These are phyloP conservation scores for Fusarium robinianum DNA, from an alignment of 2,329 filamentous ascomycete genomes.

Conservation along the genomic window DNA sequence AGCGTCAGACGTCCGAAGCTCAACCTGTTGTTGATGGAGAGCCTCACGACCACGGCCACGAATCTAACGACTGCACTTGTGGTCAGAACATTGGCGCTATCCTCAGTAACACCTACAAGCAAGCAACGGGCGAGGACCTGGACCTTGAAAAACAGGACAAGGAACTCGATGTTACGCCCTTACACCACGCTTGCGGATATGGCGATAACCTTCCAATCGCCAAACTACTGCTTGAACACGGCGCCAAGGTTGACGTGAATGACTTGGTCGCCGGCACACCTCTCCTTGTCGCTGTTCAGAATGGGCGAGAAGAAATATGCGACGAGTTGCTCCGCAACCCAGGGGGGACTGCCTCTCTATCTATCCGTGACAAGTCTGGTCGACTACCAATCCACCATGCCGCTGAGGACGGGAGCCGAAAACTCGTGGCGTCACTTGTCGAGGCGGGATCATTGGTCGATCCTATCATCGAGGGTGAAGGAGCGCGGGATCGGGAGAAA, in stretches of 20 bases:
- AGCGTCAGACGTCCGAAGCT: neutral
- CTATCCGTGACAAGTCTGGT: neutral
- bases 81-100: slow-evolving; percentile 7
- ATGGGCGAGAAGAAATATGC: neutral
- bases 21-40: neutral
- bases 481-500: slow-evolving; percentile 1
- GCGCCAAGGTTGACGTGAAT: slow-evolving; percentile 4
- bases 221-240: slow-evolving; percentile 1
- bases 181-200: slow-evolving; percentile 7
- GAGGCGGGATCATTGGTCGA: slow-evolving; percentile 9
- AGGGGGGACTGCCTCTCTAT: neutral
- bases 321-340: slow-evolving; percentile 1
- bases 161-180: slow-evolving; percentile 8
- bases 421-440: slow-evolving; percentile 2
- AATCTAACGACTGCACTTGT: slow-evolving; percentile 2
- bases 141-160: neutral
- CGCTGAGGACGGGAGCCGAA: neutral
- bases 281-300: neutral
- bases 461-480: slow-evolving; percentile 2
- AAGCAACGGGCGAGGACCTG: neutral
- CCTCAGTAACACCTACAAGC: neutral
- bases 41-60: neutral
- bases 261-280: slow-evolving; percentile 4
- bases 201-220: slow-evolving; percentile 5
- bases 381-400: slow-evolving; percentile 9